Evolutionary conservation across 1,284 basidiomycete genomes (phyloP), one percentile per base, ranked within the genome.

Genomic region (Papiliotrema fonsecae): DNA sequence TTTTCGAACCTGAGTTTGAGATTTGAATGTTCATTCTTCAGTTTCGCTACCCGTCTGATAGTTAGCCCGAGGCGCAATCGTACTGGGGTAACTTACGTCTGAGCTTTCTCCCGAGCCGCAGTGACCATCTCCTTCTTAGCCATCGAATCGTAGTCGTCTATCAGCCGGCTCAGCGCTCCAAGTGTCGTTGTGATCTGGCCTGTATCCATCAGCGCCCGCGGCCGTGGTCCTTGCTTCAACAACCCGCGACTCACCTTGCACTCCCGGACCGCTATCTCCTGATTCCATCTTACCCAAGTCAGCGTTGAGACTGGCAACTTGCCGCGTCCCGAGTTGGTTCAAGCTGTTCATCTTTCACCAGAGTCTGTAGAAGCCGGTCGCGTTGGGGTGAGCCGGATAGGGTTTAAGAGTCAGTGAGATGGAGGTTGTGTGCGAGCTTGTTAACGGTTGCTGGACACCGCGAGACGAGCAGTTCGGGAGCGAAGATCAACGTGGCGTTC

Each of bases 111-210:
- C 69, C 90, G 83, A 74, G 94, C 94, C 35, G 87, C 84, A 60
- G 88, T 89, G 46, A 94, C 87, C 64, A 96, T 89, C 72, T 97
- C 92, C 56, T 91, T 81, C 75, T 86, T 87, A 0, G 88, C 88
- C 88, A 97, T 91, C 11, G 87, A 86, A 65, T 96, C 92, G 66
- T 94, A 97, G 66, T 97, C 93, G 61, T 96, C 91, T 56, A 96
- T 84, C 48, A 93, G 89, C 49, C 92, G 78, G 48, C 88, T 84
- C 78, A 97, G 85, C 2, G 89, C 90, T n/a, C 88, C 82, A 18
- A 97, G 77, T 14, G 89, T 91, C 25, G 92, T 91, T 30, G 88
- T 88, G 74, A 97, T 90, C 80, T 96, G 92, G 70, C 91, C 91
- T 94, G 55, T 51, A 49, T 14, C 1, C 22, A 42, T 48, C 21